A percentile compares a stretch with the other conserved stretches of the same genome.
Evolutionary conservation across 2,329 filamentous ascomycete genomes (phyloP).

Genomic region (Raffaelea deltoideospora): DNA sequence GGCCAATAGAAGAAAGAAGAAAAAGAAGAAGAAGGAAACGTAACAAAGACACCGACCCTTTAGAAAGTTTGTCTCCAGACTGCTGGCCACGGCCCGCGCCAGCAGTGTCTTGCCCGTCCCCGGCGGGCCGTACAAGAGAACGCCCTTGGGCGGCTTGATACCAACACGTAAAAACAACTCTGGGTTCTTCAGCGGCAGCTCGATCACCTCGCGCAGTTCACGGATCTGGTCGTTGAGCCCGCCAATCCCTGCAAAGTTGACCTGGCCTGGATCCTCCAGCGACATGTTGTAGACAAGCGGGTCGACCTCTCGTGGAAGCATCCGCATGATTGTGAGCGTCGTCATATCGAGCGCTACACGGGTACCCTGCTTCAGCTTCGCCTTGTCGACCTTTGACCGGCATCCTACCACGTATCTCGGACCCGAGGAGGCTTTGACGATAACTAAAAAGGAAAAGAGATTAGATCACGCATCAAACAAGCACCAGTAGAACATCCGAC

Average conservation of each 20-base stretch:
- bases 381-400: conserved; percentile 94
- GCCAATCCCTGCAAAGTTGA: conserved; percentile 95
- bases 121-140: conserved; percentile 86
- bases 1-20: conserved; percentile 6
- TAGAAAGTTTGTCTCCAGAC: conserved; percentile 93
- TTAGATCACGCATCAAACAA: no score
- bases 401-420: conserved; percentile 97
- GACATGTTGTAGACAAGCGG: conserved; percentile 99
- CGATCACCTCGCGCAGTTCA: conserved; percentile 93
- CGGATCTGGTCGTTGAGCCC: conserved; percentile 96
- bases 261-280: conserved; percentile 88
- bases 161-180: conserved; percentile 93
- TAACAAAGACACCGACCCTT: conserved; percentile 46
- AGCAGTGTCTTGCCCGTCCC: conserved; percentile 94
- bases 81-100: conserved; percentile 87
- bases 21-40: neutral
- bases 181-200: conserved; percentile 94
- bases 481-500: no score
- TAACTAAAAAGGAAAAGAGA: conserved; percentile 43
- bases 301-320: conserved; percentile 96
- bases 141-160: conserved; percentile 97
- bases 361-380: conserved; percentile 94
- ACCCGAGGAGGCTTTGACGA: conserved; percentile 94
- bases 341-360: conserved; percentile 98
- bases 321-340: conserved; percentile 98